Evolutionary conservation across 129 eudicot species (phyloP).

Genomic region (Chrysanthemum lavandulifolium): DNA sequence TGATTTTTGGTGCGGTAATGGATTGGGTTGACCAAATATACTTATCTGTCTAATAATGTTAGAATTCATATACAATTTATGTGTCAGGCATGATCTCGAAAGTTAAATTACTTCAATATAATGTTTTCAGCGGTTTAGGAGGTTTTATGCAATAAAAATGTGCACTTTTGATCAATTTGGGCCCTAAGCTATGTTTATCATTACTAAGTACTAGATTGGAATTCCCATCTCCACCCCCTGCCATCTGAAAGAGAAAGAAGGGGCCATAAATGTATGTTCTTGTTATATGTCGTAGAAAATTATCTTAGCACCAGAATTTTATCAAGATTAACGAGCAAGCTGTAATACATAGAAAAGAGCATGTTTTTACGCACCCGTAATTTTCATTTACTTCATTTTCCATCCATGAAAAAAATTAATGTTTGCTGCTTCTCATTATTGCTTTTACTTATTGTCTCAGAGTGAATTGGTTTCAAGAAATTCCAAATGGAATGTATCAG

Average conservation of each 20-base stretch:
- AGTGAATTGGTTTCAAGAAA: slow-evolving; percentile 68
- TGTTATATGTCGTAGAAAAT: not conserved
- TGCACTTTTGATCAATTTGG: not conserved
- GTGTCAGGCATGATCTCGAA: not conserved
- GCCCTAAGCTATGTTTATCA: not conserved
- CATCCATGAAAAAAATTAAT: not conserved
- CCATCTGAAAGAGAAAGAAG: not conserved
- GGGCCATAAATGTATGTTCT: not conserved
- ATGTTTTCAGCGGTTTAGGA: not conserved
- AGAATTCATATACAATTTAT: not conserved
- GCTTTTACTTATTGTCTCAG: slow-evolving; percentile 30
- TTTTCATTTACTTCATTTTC: not conserved
- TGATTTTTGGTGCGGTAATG: not conserved
- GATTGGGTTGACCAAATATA: not conserved
- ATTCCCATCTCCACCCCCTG: not conserved
- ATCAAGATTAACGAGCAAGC: no score
- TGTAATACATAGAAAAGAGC: no score
- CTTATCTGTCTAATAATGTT: no score
- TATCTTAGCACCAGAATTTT: no score
- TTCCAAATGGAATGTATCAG: slow-evolving; percentile 70
- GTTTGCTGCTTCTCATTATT: slow-evolving; percentile 11
- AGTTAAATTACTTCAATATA: not conserved
- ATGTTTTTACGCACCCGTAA: no score
- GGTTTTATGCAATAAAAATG: not conserved
- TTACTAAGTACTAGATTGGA: not conserved